These are phyloP conservation scores for Quercus berberidifolia DNA, from an alignment of 306 rosid species.

Conservation along the genomic window DNA sequence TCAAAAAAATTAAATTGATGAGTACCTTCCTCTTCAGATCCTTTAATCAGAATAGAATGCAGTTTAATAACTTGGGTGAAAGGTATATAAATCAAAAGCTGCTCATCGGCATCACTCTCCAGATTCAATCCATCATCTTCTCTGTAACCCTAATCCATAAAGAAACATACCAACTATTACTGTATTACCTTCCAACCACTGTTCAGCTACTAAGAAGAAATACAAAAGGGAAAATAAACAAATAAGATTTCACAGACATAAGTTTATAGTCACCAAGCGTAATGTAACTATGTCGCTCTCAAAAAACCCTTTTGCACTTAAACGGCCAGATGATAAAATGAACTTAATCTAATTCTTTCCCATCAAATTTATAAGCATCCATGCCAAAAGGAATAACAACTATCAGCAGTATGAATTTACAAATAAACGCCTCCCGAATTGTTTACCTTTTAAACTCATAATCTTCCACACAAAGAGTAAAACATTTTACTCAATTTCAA, in stretches of 20 bases:
- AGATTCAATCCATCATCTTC: conserved; percentile 87
- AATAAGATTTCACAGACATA: not conserved
- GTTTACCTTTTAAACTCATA: not conserved
- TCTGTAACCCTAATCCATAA: conserved; percentile 67
- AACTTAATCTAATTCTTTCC: not conserved
- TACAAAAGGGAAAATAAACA: too few relatives aligned
- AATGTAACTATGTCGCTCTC: not conserved
- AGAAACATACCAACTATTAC: conserved; percentile 10
- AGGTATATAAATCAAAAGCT: conserved; percentile 86
- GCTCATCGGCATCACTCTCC: conserved; percentile 98
- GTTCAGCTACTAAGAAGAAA: not conserved
- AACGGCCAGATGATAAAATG: not conserved
- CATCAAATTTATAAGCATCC: not conserved
- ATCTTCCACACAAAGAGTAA: not conserved
- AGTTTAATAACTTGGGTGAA: conserved; percentile 84
- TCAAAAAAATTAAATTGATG: not conserved
- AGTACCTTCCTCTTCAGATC: conserved; percentile 92
- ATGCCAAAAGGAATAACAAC: not conserved
- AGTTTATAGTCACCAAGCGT: not conserved
- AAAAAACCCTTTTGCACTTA: not conserved
- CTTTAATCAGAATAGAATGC: conserved; percentile 63
- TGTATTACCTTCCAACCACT: not conserved
- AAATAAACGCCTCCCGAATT: not conserved
- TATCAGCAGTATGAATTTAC: not conserved
- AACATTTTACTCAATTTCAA: not conserved